Percentiles rank a stretch among this genome's conserved stretches.
phyloP scores from a whole-genome alignment of 2,329 filamentous ascomycete genomes.

The Calonectria leucothoes region DNA sequence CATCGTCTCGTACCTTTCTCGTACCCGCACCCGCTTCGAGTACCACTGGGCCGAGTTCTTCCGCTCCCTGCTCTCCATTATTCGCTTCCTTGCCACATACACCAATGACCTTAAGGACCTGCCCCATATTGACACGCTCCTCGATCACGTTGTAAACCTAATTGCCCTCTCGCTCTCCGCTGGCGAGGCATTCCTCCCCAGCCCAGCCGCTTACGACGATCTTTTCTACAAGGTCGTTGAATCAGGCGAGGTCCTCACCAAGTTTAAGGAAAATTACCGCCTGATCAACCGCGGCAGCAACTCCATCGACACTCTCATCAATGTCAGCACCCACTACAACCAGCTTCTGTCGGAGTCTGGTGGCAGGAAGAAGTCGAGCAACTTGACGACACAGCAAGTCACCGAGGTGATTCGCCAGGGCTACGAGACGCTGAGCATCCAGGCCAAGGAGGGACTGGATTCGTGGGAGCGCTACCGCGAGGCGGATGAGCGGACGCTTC shows the following conservation, averaged over 20 bases:
- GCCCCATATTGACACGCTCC: constrained; percentile 76
- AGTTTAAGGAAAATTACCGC: constrained; percentile 83
- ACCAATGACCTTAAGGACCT: constrained; percentile 78
- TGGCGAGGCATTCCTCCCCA: constrained; percentile 91
- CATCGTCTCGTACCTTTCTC: constrained; percentile 84
- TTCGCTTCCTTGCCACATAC: constrained; percentile 92
- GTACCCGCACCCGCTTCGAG: constrained; percentile 80
- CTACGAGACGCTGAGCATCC: constrained; percentile 93
- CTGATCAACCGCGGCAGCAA: constrained; percentile 68
- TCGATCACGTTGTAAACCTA: constrained; percentile 83
- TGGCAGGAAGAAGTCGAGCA: constrained; percentile 63
- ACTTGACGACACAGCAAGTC: constrained; percentile 85
- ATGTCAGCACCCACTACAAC: constrained; percentile 87
- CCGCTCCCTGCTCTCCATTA: constrained; percentile 85
- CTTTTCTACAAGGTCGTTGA: constrained; percentile 99
- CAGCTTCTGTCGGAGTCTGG: constrained; percentile 75
- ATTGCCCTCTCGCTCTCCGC: constrained; percentile 85
- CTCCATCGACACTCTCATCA: constrained; percentile 87
- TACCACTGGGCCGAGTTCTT: constrained; percentile 99
- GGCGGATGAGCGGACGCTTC: constrained; percentile 81
- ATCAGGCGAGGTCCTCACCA: constrained; percentile 82
- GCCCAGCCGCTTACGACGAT: constrained; percentile 90
- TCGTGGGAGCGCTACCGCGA: constrained; percentile 89
- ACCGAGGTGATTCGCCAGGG: constrained; percentile 94
- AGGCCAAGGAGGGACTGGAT: constrained; percentile 87